Percentiles rank a stretch among this genome's conserved stretches.
phyloP scores from a whole-genome alignment of 805 yeast species.

The Schizosaccharomyces cryophilus region DNA sequence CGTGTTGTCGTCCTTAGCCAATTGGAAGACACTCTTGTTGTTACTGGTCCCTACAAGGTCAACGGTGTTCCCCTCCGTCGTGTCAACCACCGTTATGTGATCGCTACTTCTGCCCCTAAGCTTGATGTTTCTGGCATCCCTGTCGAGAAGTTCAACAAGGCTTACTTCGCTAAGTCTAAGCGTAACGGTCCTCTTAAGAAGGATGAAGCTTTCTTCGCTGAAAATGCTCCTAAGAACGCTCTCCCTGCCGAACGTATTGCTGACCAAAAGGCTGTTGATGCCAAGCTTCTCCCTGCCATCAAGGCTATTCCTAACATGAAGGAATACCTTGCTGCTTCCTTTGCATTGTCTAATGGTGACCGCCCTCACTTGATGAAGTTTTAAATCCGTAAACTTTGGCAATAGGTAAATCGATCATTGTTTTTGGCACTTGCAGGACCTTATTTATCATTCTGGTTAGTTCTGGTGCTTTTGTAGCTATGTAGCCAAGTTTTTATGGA shows the following conservation, averaged over 20 bases:
- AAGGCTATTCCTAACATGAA: constrained; percentile 92
- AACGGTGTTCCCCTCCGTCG: constrained; percentile 93
- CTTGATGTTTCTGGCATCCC: constrained; percentile 58
- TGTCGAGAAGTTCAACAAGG: constrained; percentile 74
- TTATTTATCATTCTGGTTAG: background rate
- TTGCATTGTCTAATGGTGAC: constrained; percentile 96
- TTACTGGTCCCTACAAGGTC: constrained; percentile 97
- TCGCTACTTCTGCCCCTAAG: constrained; percentile 79
- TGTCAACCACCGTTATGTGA: constrained; percentile 92
- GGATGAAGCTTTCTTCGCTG: constrained; percentile 66
- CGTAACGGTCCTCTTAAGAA: constrained; percentile 57
- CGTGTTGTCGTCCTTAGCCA: constrained; percentile 94
- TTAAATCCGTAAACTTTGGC: constrained; percentile 17
- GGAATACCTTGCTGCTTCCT: constrained; percentile 84
- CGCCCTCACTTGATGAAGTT: constrained; percentile 93
- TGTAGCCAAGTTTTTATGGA: background rate
- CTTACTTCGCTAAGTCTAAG: constrained; percentile 93
- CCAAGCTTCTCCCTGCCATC: constrained; percentile 75
- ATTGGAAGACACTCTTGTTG: constrained; percentile 94
- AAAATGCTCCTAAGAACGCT: constrained; percentile 54
- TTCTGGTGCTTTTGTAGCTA: background rate
- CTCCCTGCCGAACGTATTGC: constrained; percentile 81
- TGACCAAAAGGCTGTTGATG: constrained; percentile 90
- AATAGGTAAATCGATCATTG: background rate
- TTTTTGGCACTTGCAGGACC: background rate